A percentile compares a stretch with the other conserved stretches of the same genome.
These are phyloP conservation scores for Camelina neglecta DNA, from an alignment of 345 rosid genomes.

Conservation along the genomic window DNA sequence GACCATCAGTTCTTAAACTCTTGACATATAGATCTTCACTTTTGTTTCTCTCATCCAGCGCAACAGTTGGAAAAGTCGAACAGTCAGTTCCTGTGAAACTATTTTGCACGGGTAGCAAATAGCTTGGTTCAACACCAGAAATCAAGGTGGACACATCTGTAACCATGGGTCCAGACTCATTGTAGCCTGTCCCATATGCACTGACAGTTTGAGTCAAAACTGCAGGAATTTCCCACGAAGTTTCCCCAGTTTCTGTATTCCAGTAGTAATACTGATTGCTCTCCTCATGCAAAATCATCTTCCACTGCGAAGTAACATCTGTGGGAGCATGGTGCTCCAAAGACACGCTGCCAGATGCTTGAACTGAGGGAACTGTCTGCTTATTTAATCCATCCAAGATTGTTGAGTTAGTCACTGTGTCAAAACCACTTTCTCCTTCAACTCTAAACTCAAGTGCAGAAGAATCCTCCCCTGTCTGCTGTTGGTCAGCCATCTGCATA, in stretches of 20 bases:
- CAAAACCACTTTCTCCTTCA: slow-evolving; percentile 43
- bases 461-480: slow-evolving; percentile 46
- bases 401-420: slow-evolving; percentile 41
- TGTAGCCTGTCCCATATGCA: slow-evolving; percentile 44
- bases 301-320: slow-evolving; percentile 71
- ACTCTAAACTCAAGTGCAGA: slow-evolving; percentile 37
- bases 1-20: slow-evolving; percentile 41
- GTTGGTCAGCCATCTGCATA: slow-evolving; percentile 42
- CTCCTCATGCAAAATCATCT: slow-evolving; percentile 89
- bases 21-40: slow-evolving; percentile 42
- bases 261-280: slow-evolving; percentile 89
- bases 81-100: slow-evolving; percentile 28
- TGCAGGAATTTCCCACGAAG: slow-evolving; percentile 91
- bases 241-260: slow-evolving; percentile 95
- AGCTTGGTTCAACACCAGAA: slow-evolving; percentile 43
- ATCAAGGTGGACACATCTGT: slow-evolving; percentile 41
- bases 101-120: slow-evolving; percentile 42
- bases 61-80: slow-evolving; percentile 46
- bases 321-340: slow-evolving; percentile 52
- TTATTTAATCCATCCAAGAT: slow-evolving; percentile 43
- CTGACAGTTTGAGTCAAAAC: slow-evolving; percentile 53
- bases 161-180: slow-evolving; percentile 43
- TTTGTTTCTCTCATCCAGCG: slow-evolving; percentile 39
- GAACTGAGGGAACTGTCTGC: slow-evolving; percentile 49
- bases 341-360: slow-evolving; percentile 48